Evolutionary conservation across 345 rosid species (phyloP), one percentile per base, ranked within the genome.

Genomic region (Eutrema japonicum): DNA sequence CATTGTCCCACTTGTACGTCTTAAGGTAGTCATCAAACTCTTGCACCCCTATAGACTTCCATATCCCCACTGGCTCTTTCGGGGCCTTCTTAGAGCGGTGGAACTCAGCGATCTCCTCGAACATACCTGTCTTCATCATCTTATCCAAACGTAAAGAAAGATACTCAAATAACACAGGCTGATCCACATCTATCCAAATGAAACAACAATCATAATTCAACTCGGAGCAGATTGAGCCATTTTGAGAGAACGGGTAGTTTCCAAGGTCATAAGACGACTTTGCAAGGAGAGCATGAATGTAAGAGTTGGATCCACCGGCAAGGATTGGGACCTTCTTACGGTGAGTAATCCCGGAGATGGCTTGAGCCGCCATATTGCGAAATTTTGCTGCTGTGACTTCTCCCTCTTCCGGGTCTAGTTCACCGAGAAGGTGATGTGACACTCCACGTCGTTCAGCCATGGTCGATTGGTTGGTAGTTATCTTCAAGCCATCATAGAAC

Each of bases 261-360:
- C 55, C 70, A 54, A 3, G 42, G 72, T 70, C 56, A 13, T 13
- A 40, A 2, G 78, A 13, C 5, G 78, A 13, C 5, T 69, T 76
- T 9, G 83, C 82, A 7, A 87, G 66, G 32, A 88, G 76, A 38
- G 89, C 84, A 45, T 91, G 86, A 8, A 88, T 73, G 77, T 82
- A 88, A 0, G 95, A 87, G 79, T 88, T 88, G 27, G 95, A 91
- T 47, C 97, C 97, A 33, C 97, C 97, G 7, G 80, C 91, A 26
- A 88, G 70, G 58, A 91, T 66, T 7, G 97, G 95, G 60, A 83
- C 83, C 67, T 67, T 69, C 6, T 84, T 81, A 0, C 84, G 84
- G 5, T 55, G 47, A 10, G 65, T 56, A 41, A 83, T 88, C 3
- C 85, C 82, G 11, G 77, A 83, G 16, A 83, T 70, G 6, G 87